Evolutionary conservation across 2,329 filamentous ascomycete genomes (phyloP).

Genomic region (Colletotrichum godetiae): DNA sequence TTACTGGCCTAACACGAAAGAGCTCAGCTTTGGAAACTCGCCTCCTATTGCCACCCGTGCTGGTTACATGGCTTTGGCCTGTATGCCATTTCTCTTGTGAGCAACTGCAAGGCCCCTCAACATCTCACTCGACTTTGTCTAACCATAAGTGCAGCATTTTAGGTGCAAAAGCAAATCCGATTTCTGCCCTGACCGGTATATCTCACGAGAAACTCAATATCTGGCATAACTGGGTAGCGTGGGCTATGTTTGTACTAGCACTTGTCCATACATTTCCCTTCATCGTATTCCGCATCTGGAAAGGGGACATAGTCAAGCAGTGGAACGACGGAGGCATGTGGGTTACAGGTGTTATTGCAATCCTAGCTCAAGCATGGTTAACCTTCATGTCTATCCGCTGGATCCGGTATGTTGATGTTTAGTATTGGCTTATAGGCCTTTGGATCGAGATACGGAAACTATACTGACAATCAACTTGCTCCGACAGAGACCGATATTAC

Average conservation of each 20-base stretch:
- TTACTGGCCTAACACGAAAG: conserved; percentile 62
- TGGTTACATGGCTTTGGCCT: conserved; percentile 63
- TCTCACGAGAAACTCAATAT: conserved; percentile 68
- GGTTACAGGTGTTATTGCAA: conserved; percentile 65
- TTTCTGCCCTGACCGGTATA: conserved; percentile 64
- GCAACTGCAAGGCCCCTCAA: not conserved
- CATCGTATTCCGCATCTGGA: conserved; percentile 61
- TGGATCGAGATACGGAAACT: not conserved
- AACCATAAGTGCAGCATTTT: conserved; percentile 47
- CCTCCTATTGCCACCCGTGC: conserved; percentile 64
- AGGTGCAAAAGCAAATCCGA: conserved; percentile 66
- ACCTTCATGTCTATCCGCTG: conserved; percentile 62
- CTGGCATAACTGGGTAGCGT: conserved; percentile 66
- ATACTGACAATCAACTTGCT: not conserved
- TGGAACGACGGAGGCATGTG: conserved; percentile 60
- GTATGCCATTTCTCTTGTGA: conserved; percentile 62
- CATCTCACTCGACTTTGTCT: not conserved
- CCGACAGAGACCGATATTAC: conserved; percentile 61
- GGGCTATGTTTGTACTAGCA: conserved; percentile 66
- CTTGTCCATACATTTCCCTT: conserved; percentile 71
- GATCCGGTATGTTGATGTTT: conserved; percentile 55
- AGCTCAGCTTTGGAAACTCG: conserved; percentile 57
- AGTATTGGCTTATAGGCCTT: not conserved
- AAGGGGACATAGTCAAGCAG: conserved; percentile 58
- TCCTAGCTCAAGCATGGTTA: conserved; percentile 65